Evolutionary conservation across 2,329 filamentous ascomycete species (phyloP).

Genomic region (Cladosporium halotolerans): DNA sequence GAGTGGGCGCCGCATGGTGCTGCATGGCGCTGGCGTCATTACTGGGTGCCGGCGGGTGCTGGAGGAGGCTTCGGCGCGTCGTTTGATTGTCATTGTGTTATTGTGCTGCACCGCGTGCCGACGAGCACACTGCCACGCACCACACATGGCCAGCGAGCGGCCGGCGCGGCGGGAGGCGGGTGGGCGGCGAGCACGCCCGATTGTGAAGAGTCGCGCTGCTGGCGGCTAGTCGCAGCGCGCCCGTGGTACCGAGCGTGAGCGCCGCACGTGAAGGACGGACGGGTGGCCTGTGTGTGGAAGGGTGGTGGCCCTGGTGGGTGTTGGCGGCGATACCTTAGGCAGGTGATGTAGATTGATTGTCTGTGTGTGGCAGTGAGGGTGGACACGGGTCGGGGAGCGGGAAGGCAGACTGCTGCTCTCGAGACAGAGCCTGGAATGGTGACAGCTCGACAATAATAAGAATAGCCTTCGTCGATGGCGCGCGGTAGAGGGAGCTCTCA

Average conservation of each 20-base stretch:
- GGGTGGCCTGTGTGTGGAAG: background rate
- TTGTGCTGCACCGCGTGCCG: background rate
- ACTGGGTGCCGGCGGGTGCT: too few relatives aligned
- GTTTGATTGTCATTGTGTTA: background rate
- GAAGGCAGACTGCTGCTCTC: background rate
- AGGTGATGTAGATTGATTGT: background rate
- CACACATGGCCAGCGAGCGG: background rate
- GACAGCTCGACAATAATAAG: too few relatives aligned
- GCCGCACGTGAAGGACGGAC: background rate
- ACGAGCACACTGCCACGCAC: background rate
- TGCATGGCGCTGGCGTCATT: background rate
- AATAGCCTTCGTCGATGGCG: too few relatives aligned
- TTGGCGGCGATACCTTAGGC: background rate
- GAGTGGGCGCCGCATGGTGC: background rate
- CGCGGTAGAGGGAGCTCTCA: too few relatives aligned
- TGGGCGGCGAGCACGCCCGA: background rate
- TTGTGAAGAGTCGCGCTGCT: background rate
- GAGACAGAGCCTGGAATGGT: too few relatives aligned
- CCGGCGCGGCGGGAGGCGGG: background rate
- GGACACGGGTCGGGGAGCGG: background rate
- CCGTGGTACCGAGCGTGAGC: constrained; percentile 7
- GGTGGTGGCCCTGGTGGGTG: too few relatives aligned
- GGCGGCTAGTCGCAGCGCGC: background rate
- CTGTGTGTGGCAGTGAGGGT: background rate
- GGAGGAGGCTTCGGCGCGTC: background rate